These are phyloP conservation scores for Dictyostelium firmibasis DNA, from an alignment of 78 protist genomes.

Conservation along the genomic window DNA sequence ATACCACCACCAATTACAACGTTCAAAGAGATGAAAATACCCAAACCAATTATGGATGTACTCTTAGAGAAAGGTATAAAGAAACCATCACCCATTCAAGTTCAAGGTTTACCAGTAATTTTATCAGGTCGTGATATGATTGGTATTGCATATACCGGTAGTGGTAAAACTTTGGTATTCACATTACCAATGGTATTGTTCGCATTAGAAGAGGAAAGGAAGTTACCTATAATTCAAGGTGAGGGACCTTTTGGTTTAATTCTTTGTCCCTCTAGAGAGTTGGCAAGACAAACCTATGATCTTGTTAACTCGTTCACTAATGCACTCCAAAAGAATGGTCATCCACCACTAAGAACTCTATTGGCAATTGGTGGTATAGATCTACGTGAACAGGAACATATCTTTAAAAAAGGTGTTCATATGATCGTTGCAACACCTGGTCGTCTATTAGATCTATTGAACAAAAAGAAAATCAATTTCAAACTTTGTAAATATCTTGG, in stretches of 20 bases:
- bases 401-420: slow-evolving; percentile 87
- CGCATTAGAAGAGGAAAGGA: slow-evolving; percentile 91
- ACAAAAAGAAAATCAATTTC: slow-evolving; percentile 81
- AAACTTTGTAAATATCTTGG: slow-evolving; percentile 84
- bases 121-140: slow-evolving; percentile 97
- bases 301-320: slow-evolving; percentile 26
- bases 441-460: slow-evolving; percentile 92
- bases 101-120: slow-evolving; percentile 90
- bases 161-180: slow-evolving; percentile 98
- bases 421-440: slow-evolving; percentile 97
- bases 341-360: slow-evolving; percentile 26
- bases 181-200: slow-evolving; percentile 93
- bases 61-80: slow-evolving; percentile 86
- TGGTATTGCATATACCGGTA: slow-evolving; percentile 98
- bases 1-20: slow-evolving; percentile 90
- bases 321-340: slow-evolving; percentile 56
- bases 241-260: slow-evolving; percentile 97
- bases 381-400: slow-evolving; percentile 78
- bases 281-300: slow-evolving; percentile 96
- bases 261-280: slow-evolving; percentile 96
- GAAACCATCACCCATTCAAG: slow-evolving; percentile 98
- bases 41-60: slow-evolving; percentile 81
- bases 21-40: slow-evolving; percentile 93
- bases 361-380: slow-evolving; percentile 87
- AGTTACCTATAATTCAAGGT: slow-evolving; percentile 86